Base-by-base conservation (phyloP, 108 stramenopile genomes). In the Parietichytrium sp. region DNA sequence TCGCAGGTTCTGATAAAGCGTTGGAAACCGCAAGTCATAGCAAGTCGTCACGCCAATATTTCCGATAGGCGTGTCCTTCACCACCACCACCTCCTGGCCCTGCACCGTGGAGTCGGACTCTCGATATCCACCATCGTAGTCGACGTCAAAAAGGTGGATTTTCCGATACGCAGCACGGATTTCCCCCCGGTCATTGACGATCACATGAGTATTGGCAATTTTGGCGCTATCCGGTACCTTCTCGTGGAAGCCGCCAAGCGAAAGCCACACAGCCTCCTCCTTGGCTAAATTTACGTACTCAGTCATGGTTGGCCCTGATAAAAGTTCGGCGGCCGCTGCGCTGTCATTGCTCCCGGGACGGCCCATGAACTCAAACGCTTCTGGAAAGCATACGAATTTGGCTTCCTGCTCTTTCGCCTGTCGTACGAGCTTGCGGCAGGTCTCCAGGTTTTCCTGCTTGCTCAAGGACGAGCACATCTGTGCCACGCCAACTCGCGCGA, bases 11-110 rank as follows among this genome's bases (percentile, higher is more conserved):
- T 80, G 82, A 83, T 93, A 96, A 83, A 94, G 86, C 87, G 93
- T 94, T 6, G 95, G 94, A 86, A 98, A 98, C 51, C 98, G 93
- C 54, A 97, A 52, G 82, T 98, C 98, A 83, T 97, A 98, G 87
- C 98, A 98, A 20, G 92, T 95, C 0, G 95, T 85, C 12, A 98
- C 54, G 18, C 96, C 98, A 48, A 98, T 54, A 3, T 54, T 88
- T 15, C 95, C 97, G 47, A 96, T 79, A 26, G 95, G 94, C 26
- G 80, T 33, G 33, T 29, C 31, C 27, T 92, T 87, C 81, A 95
- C 91, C 54, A 93, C 94, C 3, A 94, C 89, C 3, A 94, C 92
- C 29, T 92, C 77, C 31, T 78, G 50, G 6, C 97, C 97, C 10
- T 96, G 93, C 16, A 86, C 84, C 0, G 95, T 97, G 13, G 91